Base-by-base conservation (phyloP, 2,329 filamentous ascomycete species). In the Cordyceps cicadae region DNA sequence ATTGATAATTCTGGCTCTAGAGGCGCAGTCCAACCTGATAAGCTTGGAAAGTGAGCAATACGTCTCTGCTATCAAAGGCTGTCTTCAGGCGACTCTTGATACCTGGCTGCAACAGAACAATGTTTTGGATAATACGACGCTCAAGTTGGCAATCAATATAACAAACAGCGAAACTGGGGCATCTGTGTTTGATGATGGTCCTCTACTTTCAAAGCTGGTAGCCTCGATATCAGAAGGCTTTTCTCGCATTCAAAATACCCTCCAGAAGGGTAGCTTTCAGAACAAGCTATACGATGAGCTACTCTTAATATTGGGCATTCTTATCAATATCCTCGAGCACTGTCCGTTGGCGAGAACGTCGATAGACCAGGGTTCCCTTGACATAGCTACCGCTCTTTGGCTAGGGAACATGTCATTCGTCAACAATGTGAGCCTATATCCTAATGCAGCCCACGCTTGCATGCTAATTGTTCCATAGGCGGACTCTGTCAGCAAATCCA, bases 301-400 rank as follows among this genome's bases (percentile, higher is more conserved):
- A 15, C 83, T 96, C 54, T 79, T 97, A 48, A 82, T 89, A 57
- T 77, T 96, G 45, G 92, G 91, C 0, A 84, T 90, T 24, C 83
- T 93, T 73, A 96, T 96, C 72, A 97, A 97, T 68, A 82, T 97
- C 59, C 84, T 90, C 9, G 92, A 96, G 70, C 87, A 90, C 69
- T 91, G 86, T 68, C 77, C 85, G 17, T 71, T 78, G 24, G 87
- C 88, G 14, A 79, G 87, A 58, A 71, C 74, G 19, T 71, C 70
- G 6, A 62, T 75, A 3, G 66, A 67, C 0, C 65, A 63, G 11
- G 64, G 64, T 68, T 76, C 84, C 8, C 73, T 92, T 41, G 80
- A 85, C 54, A 74, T 74, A 54, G 77, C 95, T 41, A 78, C 89
- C 37, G 74, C 75, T 45, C 76, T 88, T 11, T 95, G 92, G 72